Evolutionary conservation across 169 alveolate genomes (phyloP).

Genomic region (Cystoisospora suis): DNA sequence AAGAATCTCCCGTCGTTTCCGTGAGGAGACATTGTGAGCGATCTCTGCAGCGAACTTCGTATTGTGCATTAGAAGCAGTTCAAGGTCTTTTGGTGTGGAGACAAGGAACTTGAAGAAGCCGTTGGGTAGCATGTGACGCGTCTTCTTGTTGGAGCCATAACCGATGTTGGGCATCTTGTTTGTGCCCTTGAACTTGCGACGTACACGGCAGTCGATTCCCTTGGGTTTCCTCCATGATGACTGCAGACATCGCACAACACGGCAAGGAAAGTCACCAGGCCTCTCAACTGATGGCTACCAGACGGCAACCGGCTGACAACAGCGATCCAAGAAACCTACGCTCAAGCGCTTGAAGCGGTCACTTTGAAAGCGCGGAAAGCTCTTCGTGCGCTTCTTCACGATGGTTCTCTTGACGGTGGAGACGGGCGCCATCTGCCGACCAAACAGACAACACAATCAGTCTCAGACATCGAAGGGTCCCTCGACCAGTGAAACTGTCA

Average conservation of each 20-base stretch:
- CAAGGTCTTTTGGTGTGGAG: slow-evolving; percentile 84
- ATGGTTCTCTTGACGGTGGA: slow-evolving; percentile 76
- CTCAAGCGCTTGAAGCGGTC: slow-evolving; percentile 93
- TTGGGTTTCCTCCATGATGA: slow-evolving; percentile 96
- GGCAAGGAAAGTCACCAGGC: background rate
- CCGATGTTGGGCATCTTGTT: slow-evolving; percentile 95
- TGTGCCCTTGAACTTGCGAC: slow-evolving; percentile 95
- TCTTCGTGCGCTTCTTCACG: slow-evolving; percentile 93
- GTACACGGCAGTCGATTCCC: slow-evolving; percentile 97
- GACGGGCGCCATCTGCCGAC: slow-evolving; percentile 68
- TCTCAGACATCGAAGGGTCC: too few species aligned
- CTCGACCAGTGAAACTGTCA: too few species aligned
- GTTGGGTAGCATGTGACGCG: slow-evolving; percentile 91
- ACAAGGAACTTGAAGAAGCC: slow-evolving; percentile 93
- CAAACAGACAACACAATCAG: background rate
- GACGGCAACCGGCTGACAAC: background rate
- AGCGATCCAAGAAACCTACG: slow-evolving; percentile 69
- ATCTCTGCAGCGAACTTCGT: slow-evolving; percentile 93
- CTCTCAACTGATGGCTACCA: too few species aligned
- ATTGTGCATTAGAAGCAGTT: slow-evolving; percentile 95
- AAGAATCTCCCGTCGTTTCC: slow-evolving; percentile 89
- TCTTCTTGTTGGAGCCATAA: slow-evolving; percentile 94
- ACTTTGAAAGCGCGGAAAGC: slow-evolving; percentile 94
- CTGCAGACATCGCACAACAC: slow-evolving; percentile 59
- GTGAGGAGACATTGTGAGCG: slow-evolving; percentile 92